Evolutionary conservation across 192 early-diverging fungal species (phyloP), one percentile per base, ranked within the genome.

Genomic region (Diversispora eburnea): DNA sequence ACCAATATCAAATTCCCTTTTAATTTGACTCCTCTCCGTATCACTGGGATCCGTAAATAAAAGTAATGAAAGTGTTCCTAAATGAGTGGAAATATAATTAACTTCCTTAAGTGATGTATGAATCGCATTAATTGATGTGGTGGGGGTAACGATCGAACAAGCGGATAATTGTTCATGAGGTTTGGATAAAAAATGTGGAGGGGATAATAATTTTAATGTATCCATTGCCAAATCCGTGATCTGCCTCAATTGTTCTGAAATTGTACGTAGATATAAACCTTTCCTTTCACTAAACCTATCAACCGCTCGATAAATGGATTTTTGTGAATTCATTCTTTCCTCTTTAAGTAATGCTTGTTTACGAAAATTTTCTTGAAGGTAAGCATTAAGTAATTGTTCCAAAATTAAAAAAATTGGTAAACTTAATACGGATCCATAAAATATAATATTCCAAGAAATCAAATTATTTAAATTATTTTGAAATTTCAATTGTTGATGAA

Each of bases 131-230:
- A 88, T 76, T 10, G 82, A 85, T 17, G 85, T 77, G 13, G 81
- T 86, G 7, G 87, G 87, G 8, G 86, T 77, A 3, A 84, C 76
- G 12, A 86, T 77, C 1, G 84, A 84, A 63, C 87, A 88, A 19
- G 87, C 85, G 33, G 78, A 80, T 17, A 88, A 69, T 48, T 82
- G 77, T 72, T 88, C 87, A n/a, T 82, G 78, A 5, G 81, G 75
- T 41, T 78, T 62, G 6, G 78, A 74, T 55, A 88, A 72, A 8
- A 86, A 69, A 57, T 70, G 71, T 0, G 69, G 51, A 3, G 87
- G 85, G 6, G 85, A 83, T 67, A 86, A 85, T 55, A 86, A 84
- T 39, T 84, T 79, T 10, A 88, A 57, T 7, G 81, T 85, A 10
- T 81, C 78, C 5, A 81, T 77, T 0, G 83, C 78, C 68, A 86